Base-by-base conservation (phyloP, 108 stramenopile genomes). In the Cyclotella baltica region DNA sequence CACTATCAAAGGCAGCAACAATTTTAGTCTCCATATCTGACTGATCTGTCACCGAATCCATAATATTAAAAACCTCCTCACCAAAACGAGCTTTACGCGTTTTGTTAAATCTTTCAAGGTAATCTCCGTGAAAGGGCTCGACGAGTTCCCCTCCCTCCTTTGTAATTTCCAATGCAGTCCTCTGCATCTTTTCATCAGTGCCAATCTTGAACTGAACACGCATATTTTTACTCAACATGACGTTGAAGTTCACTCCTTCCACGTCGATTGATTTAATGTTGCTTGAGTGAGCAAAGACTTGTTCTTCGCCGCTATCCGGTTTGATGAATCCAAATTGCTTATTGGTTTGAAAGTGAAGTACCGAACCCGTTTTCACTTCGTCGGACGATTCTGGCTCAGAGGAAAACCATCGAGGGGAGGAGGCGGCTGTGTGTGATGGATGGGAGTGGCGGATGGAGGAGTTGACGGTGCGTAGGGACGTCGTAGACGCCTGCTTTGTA, bases 201-300 rank as follows among this genome's bases (percentile, higher is more conserved):
- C 67, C 56, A 28, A 48, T 65, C 38, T 68, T 76, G 66, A 76
- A 76, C 23, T 67, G 57, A 19, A 76, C 75, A 36, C 75, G 66
- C 50, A 67, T 50, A 46, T 46, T 43, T 34, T 16, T 31, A 25
- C 3, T 57, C 34, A 76, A 28, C 11, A 20, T n/a, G 25, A 67
- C 57, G 18, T 18, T 23, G 30, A 56, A 59, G 33, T 47, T 61
- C 29, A 47, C 65, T 29, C 64, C 74, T 28, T 55, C 25, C 2
- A 40, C 31, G n/a, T 29, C 50, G 30, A 18, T 31, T 19, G 3
- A 3, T 34, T 29, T 20, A 31, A 68, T 53, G 34, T 68, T 50
- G 8, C 18, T 68, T 30, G 23, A 3, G 51, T 52, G 67, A 30
- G 52, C 16, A 50, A 68, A 68, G 27, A 62, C 22, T 6, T 35